These are phyloP conservation scores for Globisporangium cystogenes DNA, from an alignment of 352 stramenopile species.

Conservation along the genomic window DNA sequence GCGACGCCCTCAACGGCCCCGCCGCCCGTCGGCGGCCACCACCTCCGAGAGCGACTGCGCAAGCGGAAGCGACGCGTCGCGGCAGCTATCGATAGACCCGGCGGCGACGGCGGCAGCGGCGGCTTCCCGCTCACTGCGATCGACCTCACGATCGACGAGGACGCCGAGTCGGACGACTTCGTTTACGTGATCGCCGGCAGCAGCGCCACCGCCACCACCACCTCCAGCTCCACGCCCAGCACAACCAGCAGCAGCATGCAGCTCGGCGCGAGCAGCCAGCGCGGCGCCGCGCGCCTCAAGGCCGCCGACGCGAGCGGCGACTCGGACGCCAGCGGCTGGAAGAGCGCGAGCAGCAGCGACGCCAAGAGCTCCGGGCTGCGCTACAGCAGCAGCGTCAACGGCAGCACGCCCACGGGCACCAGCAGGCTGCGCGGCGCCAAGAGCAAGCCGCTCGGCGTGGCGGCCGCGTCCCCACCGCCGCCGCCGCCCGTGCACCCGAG, in stretches of 20 bases:
- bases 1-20: neutral
- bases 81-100: slow-evolving; percentile 24
- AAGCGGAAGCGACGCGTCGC: slow-evolving; percentile 39
- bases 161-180: slow-evolving; percentile 3
- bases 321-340: slow-evolving; percentile 8
- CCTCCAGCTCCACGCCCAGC: neutral
- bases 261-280: neutral
- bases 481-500: slow-evolving; percentile 4
- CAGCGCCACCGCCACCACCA: slow-evolving; percentile 3
- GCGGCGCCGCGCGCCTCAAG: slow-evolving; percentile 4
- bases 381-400: slow-evolving; percentile 15
- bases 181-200: too few relatives aligned
- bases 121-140: slow-evolving; percentile 14
- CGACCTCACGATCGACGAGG: slow-evolving; percentile 15
- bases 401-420: slow-evolving; percentile 9
- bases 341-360: slow-evolving; percentile 12
- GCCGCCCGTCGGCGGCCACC: slow-evolving; percentile 1
- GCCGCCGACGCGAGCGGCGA: slow-evolving; percentile 5
- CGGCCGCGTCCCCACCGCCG: neutral
- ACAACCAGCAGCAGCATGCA: slow-evolving; percentile 4
- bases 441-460: neutral
- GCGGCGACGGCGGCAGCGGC: neutral
- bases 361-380: slow-evolving; percentile 11
- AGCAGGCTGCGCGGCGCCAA: slow-evolving; percentile 1
- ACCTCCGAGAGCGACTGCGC: slow-evolving; percentile 12